Evolutionary conservation across 2,329 filamentous ascomycete species (phyloP), one percentile per base, ranked within the genome.

Genomic region (Penicillium sp.): DNA sequence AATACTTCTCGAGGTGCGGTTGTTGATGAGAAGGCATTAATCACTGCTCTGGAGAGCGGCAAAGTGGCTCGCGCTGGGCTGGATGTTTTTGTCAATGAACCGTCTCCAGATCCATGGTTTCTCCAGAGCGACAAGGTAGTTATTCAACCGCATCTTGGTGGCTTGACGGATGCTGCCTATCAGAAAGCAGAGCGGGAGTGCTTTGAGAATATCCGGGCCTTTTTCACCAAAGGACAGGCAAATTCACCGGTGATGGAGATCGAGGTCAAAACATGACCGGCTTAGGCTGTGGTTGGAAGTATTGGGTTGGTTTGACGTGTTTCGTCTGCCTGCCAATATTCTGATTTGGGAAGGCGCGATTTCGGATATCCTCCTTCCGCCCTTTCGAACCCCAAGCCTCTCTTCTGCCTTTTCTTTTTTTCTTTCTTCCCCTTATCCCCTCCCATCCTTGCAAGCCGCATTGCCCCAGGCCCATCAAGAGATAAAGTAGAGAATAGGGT

Each of bases 51-150:
- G 5, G 72, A 79, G 49, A 73, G 64, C 7, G 78, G 79, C 0
- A 79, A 80, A 52, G 60, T 82, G 1, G 66, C 69, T 0, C 62
- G 79, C 4, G 79, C 77, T 1, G 80, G 80, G 0, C 58, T 82
- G 37, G 81, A 83, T 59, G 80, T 82, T 1, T 79, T 81, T 39
- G 56, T 56, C 48, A 69, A 78, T 19, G 81, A 83, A 58, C 80
- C 80, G 0, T 66, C 68, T 6, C 68, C 78, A 14, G 70, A 77
- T 31, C 70, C 71, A 0, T 79, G 75, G 46, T 80, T 81, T 37
- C 52, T 62, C 22, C 69, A 63, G 6, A 77, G 73, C 49, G 75
- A 80, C 24, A 75, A 74, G 54, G 74, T 79, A 2, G 65, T 78
- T 4, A 52, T 79, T 1, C 77, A 80, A 62, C 79, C 79, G 9